Evolutionary conservation across 257 asterid genomes (phyloP), one percentile per base, ranked within the genome.

Genomic region (Solanum lignicaule): DNA sequence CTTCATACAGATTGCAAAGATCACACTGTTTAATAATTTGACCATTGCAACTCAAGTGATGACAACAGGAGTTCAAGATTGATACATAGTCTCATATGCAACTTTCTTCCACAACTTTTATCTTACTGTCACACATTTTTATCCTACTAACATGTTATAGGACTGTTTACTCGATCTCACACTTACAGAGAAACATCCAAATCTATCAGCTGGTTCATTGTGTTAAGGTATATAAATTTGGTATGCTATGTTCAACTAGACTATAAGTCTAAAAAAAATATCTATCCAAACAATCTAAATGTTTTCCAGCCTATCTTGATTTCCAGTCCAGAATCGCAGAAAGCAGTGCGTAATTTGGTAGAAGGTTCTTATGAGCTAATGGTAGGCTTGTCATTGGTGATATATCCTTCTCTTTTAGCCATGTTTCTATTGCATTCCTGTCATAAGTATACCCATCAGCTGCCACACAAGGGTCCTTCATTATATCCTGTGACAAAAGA

Each of bases 391-490:
- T 93, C 90, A 93, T 84, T 1, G 99, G 99, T 52, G 99, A 96
- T 60, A 88, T 89, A 39, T 92, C 93, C 7, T 90, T 92, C 89
- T 87, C 91, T 82, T 83, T 86, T 25, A 95, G 90, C 99, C 99
- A 95, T 32, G 39, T 89, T 89, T 94, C 98, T 32, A 95, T 94
- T 6, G 96, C 98, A 74, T 75, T 87, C 83, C 95, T 87, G 15
- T 96, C 98, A 33, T 96, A 96, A 0, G 98, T 93, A 87, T 93
- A 95, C 15, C 99, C 99, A 87, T 96, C 99, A 79, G 94, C 98
- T 87, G 98, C 99, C 83, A 96, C 99, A 91, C 95, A 92, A 29
- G 99, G 99, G 48, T 96, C 98, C 3, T 69, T 76, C 98, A 94
- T 96, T 41, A 94, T 93, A 87, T 90, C 98, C 99, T 96, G 95